These are phyloP conservation scores for Talaromyces atroroseus DNA, from an alignment of 2,329 filamentous ascomycete genomes.

Conservation along the genomic window DNA sequence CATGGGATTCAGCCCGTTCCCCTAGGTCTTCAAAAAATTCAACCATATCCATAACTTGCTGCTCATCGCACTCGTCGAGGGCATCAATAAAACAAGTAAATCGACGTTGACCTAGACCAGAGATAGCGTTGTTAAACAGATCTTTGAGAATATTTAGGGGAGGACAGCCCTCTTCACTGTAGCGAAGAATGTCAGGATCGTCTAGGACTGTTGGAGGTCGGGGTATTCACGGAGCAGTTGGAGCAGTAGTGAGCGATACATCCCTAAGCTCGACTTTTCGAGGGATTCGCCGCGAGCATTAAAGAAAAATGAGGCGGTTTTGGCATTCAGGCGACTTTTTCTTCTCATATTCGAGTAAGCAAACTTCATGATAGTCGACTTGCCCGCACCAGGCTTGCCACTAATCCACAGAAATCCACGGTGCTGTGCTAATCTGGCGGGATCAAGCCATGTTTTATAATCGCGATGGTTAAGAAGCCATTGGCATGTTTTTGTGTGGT, in stretches of 20 bases:
- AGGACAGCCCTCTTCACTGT: slow-evolving; percentile 18
- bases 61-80: slow-evolving; percentile 42
- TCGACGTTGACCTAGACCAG: slow-evolving; percentile 11
- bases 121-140: slow-evolving; percentile 20
- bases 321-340: not conserved
- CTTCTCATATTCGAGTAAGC: slow-evolving; percentile 3
- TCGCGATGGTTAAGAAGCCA: slow-evolving; percentile 7
- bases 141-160: slow-evolving; percentile 19
- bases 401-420: slow-evolving; percentile 36
- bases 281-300: slow-evolving; percentile 21
- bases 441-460: slow-evolving; percentile 31
- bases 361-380: slow-evolving; percentile 34
- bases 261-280: slow-evolving; percentile 21
- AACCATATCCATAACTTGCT: slow-evolving; percentile 35
- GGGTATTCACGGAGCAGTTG: slow-evolving; percentile 22
- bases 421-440: slow-evolving; percentile 16
- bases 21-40: slow-evolving; percentile 30
- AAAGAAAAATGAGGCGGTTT: slow-evolving; percentile 29
- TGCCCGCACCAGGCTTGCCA: slow-evolving; percentile 35
- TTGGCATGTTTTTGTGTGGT: slow-evolving; percentile 7
- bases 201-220: slow-evolving; percentile 16
- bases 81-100: slow-evolving; percentile 41
- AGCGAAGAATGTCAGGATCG: slow-evolving; percentile 10
- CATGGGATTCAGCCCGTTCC: slow-evolving; percentile 13
- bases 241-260: slow-evolving; percentile 26